Evolutionary conservation across 345 rosid genomes (phyloP), one percentile per base, ranked within the genome.

Genomic region (Euphorbia pulcherrima): DNA sequence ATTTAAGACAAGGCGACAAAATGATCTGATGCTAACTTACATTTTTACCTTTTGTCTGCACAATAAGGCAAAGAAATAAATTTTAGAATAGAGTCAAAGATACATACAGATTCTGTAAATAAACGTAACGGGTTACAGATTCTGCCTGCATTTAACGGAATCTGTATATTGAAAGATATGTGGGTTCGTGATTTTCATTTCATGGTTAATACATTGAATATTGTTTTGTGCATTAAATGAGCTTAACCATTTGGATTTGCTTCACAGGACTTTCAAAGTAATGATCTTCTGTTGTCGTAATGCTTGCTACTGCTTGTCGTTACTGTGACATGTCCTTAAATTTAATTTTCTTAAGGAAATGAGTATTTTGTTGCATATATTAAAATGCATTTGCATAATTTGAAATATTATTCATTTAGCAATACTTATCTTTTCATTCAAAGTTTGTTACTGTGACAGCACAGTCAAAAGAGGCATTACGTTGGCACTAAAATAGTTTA

Each of bases 311-410:
- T 7, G 3, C 11, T n/a, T 9, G 11, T 23, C 5, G 13, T 21
- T 54, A 29, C 27, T 24, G 4, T 26, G 29, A 5, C 35, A 37
- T 41, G 56, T 9, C 58, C 35, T n/a, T 46, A 56, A 41, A 23
- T 46, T 55, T 37, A 3, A 33, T 56, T 65, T 46, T 26, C 55
- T 71, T 23, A 28, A 21, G 65, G 48, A n/a, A 26, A 24, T 35
- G n/a, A 65, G 40, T 12, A 65, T 41, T 20, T 20, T n/a, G 23
- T 28, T 63, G 14, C 13, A 8, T 28, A 60, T 24, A n/a, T n/a
- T n/a, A n/a, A n/a, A n/a, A 35, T 46, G 50, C 10, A 33, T 59
- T 59, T 9, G 20, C 0, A 9, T 17, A 1, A 21, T 46, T 58
- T 29, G 46, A 50, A 47, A 18, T 29, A 12, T 16, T 13, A 16